Base-by-base conservation (phyloP, 2,329 filamentous ascomycete species). In the Colletotrichum sp. region DNA sequence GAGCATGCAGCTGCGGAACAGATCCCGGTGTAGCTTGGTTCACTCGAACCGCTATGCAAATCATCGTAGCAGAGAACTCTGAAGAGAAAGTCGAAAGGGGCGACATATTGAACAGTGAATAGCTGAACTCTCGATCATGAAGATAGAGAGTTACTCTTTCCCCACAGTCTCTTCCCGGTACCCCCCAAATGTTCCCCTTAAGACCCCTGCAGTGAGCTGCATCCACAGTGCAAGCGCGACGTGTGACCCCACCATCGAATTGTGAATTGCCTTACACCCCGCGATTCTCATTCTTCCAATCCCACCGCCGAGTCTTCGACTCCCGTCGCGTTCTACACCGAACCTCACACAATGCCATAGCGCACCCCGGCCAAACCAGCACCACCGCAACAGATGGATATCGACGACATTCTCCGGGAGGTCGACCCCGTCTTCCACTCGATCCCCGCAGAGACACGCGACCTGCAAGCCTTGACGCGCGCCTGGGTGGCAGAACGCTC, bases 401-500 rank as follows among this genome's bases (percentile, higher is more conserved):
- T 96, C 80, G 93, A 95, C 84, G 94, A 96, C 83, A 95, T 96
- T 79, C 90, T 96, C 77, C 92, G 92, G 80, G 92, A 94, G 81
- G 92, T 96, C 79, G 93, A 95, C 84, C 92, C 90, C 66, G 84
- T 87, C 75, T 85, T 87, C 71, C 87, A 91, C 79, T 84, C 87
- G 44, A 84, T 91, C 22, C 91, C 92, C 4, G 86, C 86, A 68
- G 90, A 92, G 80, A 93, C 90, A 57, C 90, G 92, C 81, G 96
- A 99, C 85, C 90, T 99, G 79, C 96, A 98, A 84, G 92, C 95
- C 69, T 88, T 99, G 80, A 98, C 96, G 80, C 94, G 96, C 81
- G 94, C 93, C 81, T 99, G 96, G 96, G 92, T 98, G 61, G 95
- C 96, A 59, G 98, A 99, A 85, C 92, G 97, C 80, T 95, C 94